phyloP scores from a whole-genome alignment of 495 filamentous ascomycete species.

The Paragyromitra xinjiangensis region DNA sequence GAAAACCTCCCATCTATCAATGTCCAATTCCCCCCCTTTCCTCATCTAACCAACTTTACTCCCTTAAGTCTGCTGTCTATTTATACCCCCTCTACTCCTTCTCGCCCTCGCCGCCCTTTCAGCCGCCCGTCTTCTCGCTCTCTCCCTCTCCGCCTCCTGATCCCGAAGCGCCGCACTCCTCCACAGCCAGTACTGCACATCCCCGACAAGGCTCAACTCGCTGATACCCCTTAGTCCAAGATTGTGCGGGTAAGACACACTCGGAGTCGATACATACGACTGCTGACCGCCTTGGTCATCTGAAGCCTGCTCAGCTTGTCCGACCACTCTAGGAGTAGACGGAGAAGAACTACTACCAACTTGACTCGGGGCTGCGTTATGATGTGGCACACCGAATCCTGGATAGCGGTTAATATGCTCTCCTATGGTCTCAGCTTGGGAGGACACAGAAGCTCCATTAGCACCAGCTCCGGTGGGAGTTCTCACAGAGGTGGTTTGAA shows the following conservation, averaged over 20 bases:
- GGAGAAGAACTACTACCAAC: not conserved
- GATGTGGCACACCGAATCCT: not conserved
- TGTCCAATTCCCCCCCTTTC: not conserved
- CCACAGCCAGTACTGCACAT: slow-evolving; percentile 18
- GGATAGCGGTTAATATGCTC: not conserved
- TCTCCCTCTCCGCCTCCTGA: not conserved
- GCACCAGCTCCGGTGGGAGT: not conserved
- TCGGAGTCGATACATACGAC: not conserved
- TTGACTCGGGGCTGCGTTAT: not conserved
- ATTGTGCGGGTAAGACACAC: not conserved
- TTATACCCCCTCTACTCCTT: not conserved
- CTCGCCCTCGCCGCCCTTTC: not conserved
- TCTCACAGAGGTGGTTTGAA: not conserved
- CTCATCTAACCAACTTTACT: not conserved
- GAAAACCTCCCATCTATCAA: not conserved
- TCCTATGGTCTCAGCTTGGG: not conserved
- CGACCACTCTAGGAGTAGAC: not conserved
- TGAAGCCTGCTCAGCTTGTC: not conserved
- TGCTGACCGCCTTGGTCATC: not conserved
- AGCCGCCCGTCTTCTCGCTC: not conserved
- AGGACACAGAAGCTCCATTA: not conserved
- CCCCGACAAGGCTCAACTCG: not conserved
- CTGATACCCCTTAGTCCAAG: not conserved
- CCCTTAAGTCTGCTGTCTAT: not conserved
- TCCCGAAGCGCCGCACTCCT: not conserved